Evolutionary conservation across 192 early-diverging fungal genomes (phyloP), one percentile per base, ranked within the genome.

Genomic region (Obelidium mucronatum): DNA sequence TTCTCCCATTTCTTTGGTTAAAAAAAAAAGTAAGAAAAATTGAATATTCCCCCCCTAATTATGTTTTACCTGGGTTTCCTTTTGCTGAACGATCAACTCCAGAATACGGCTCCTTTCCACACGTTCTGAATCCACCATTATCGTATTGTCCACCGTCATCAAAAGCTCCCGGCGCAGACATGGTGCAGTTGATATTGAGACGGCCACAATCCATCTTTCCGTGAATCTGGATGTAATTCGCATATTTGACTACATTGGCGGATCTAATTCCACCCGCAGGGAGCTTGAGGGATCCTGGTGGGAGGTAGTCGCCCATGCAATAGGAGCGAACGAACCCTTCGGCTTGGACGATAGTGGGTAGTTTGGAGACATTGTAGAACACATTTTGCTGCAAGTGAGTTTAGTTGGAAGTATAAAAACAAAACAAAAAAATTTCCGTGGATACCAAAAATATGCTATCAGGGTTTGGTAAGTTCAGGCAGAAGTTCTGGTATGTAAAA

Each of bases 41-140:
- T 11, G 48, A 51, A 8, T n/a, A 51, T 28, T 28, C 30, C 28
- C 22, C 22, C 19, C 76, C 40, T 80, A 80, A 1, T 53, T n/a
- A n/a, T 26, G 22, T 37, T 15, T 67, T 22, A 24, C 60, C 62
- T 31, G 76, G 59, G 36, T 78, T 54, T 8, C 59, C 34, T 17
- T 8, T 61, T 13, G 76, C n/a, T 5, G 59, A 53, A 24, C 35
- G 40, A 55, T 80, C 79, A 40, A 63, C 68, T 42, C 80, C 77
- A 15, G 77, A 80, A 48, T 81, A 81, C n/a, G 80, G 80, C 37
- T 81, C 80, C 59, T 82, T 79, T 28, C 80, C 80, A 59, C 77
- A 82, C 54, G 28, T 39, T 3, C 36, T 22, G 60, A 68, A 82
- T 54, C 19, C 53, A 28, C 63, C 66, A 78, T 58, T 24, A 5